Evolutionary conservation across 2,329 filamentous ascomycete species (phyloP), one percentile per base, ranked within the genome.

Genomic region (Aspergillus aculeatinus): DNA sequence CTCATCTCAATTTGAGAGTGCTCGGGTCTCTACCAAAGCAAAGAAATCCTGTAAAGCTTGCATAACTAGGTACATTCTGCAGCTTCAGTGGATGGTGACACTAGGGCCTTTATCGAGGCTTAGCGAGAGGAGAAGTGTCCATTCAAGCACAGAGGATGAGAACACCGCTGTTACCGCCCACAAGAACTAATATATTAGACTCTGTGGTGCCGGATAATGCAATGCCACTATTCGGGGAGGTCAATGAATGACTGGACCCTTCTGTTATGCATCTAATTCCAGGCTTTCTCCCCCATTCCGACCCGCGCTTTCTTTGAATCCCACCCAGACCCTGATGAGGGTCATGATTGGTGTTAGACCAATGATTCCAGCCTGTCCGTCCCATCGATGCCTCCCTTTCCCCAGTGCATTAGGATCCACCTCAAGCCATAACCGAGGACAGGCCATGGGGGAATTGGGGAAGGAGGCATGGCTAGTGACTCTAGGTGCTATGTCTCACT

Each of bases 371-470:
- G 16, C 14, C 39, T 35, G 42, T 55, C n/a, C 23, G 27, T 21
- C 42, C 31, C n/a, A 39, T 44, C 21, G 51, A 27, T 39, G 35
- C 44, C 48, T 55, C 47, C 52, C 52, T 39, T 42, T 44, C 33
- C 33, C 33, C 51, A 55, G 53, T 33, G 53, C 53, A 48, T 29
- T 39, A 42, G 51, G 53, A 47, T 25, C 53, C 53, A 55, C 53
- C 19, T 47, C 33, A 31, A 44, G 47, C 47, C 27, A 44, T 47
- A 42, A 53, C 53, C n/a, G 25, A 25, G 10, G 27, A 29, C 27
- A 29, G 27, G 7, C 27, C 21, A 16, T 35, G 53, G 47, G 53
- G 53, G 27, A 29, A 55, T 11, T 12, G n/a, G 53, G 21, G 44
- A 29, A 55, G 51, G 35, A 48, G 52, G 39, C 23, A 39, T 55